Conservation (phyloP, 148 eudicot genomes). For the Suaeda aralocaspica region DNA sequence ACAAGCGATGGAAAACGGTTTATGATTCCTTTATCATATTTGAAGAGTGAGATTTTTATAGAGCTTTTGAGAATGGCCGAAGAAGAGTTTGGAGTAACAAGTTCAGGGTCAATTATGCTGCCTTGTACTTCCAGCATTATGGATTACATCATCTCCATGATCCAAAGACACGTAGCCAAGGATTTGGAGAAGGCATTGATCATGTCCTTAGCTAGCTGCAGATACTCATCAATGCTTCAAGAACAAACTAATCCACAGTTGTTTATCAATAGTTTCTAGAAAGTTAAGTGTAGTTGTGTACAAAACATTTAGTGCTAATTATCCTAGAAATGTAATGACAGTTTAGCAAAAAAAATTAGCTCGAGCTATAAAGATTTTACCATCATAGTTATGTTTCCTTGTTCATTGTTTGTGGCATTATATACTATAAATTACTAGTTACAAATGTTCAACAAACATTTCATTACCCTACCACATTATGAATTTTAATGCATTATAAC, state of each 20-base stretch:
- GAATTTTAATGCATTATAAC: too few relatives aligned
- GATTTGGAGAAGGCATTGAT: slow-evolving; percentile 24
- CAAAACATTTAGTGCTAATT: neutral
- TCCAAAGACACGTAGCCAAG: slow-evolving; percentile 12
- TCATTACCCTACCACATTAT: too few relatives aligned
- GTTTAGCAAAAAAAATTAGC: too few relatives aligned
- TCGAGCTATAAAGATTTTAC: too few relatives aligned
- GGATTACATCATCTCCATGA: slow-evolving; percentile 12
- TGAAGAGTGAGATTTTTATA: slow-evolving; percentile 9
- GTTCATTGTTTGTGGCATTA: too few relatives aligned
- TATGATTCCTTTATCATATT: slow-evolving; percentile 13
- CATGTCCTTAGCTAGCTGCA: slow-evolving; percentile 13
- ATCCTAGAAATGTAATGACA: neutral
- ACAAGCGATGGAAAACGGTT: slow-evolving; percentile 24
- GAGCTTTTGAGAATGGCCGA: slow-evolving; percentile 17
- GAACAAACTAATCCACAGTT: slow-evolving; percentile 4
- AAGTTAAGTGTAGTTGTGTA: neutral
- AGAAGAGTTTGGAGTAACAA: slow-evolving; percentile 21
- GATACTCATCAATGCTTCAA: slow-evolving; percentile 10
- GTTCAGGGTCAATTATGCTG: slow-evolving; percentile 12
- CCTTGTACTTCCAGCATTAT: slow-evolving; percentile 15
- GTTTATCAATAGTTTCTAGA: slow-evolving; percentile 12
- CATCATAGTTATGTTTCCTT: too few relatives aligned
- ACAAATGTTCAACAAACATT: too few relatives aligned
- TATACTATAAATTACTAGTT: too few relatives aligned